Evolutionary conservation across 176 grass and related monocot genomes (phyloP).

Genomic region (Musa acuminata): DNA sequence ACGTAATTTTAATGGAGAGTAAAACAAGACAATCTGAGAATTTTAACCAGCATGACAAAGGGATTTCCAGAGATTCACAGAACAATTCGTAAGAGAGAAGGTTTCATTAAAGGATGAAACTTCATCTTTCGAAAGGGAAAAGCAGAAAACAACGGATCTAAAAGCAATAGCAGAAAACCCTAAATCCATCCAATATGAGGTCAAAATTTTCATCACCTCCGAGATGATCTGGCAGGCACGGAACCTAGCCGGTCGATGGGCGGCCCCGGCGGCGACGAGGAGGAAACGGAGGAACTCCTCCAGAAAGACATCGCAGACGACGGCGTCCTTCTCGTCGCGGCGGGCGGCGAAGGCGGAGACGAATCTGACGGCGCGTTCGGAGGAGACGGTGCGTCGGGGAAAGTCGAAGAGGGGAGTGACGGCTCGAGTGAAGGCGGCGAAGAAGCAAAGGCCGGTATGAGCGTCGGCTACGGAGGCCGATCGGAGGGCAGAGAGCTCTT

Average conservation of each 20-base stretch:
- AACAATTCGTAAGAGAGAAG: neutral
- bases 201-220: slow-evolving; percentile 27
- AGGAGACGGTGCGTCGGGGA: slow-evolving; percentile 29
- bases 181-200: neutral
- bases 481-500: slow-evolving; percentile 57
- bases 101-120: too few relatives aligned
- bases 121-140: neutral
- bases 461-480: slow-evolving; percentile 16
- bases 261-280: slow-evolving; percentile 32
- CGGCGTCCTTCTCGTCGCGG: slow-evolving; percentile 9
- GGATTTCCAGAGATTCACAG: neutral
- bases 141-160: neutral
- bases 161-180: neutral
- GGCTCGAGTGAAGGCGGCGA: slow-evolving; percentile 44
- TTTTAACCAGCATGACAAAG: too few relatives aligned
- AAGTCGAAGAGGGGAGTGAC: slow-evolving; percentile 61
- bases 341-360: slow-evolving; percentile 38
- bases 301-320: slow-evolving; percentile 35
- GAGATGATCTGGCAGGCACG: slow-evolving; percentile 78
- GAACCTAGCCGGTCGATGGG: slow-evolving; percentile 47
- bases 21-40: too few relatives aligned
- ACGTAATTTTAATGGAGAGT: too few relatives aligned
- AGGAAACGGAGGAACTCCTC: slow-evolving; percentile 73
- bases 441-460: slow-evolving; percentile 23
- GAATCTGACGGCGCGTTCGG: slow-evolving; percentile 62